Evolutionary conservation across 305 asterid species (phyloP).

Genomic region (Solanum hybrid): DNA sequence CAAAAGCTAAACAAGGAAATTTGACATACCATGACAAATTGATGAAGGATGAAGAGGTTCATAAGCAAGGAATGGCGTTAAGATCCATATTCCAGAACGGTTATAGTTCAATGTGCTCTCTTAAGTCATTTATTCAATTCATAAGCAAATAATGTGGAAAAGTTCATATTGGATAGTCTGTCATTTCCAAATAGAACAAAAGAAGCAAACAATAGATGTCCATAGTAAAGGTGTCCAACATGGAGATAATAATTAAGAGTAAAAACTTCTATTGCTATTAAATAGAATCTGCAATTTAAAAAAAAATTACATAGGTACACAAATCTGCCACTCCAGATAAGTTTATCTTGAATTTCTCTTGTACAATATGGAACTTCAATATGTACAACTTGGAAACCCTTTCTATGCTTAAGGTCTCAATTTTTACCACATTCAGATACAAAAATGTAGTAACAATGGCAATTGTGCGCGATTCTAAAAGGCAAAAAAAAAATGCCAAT

Average conservation of each 20-base stretch:
- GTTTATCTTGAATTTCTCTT: neutral
- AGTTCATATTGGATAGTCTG: neutral
- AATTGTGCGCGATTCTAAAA: neutral
- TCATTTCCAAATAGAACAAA: neutral
- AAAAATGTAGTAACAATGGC: neutral
- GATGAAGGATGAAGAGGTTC: neutral
- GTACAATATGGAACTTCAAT: neutral
- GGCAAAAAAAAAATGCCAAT: neutral
- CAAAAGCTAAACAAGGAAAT: no score
- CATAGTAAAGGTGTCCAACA: neutral
- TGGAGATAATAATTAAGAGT: neutral
- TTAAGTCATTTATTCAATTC: neutral
- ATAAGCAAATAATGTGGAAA: slow-evolving; percentile 17
- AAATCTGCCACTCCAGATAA: neutral
- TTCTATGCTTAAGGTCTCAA: neutral
- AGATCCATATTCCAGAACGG: neutral
- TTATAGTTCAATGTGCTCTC: neutral
- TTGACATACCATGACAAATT: neutral
- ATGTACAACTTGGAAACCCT: neutral
- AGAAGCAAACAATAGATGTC: neutral
- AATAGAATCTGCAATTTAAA: neutral
- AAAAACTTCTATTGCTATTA: neutral
- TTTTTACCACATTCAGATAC: neutral
- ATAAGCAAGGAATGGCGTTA: neutral
- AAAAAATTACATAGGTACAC: neutral